Evolutionary conservation across 139 green algal species (phyloP), one percentile per base, ranked within the genome.

Genomic region (Closterium sp.): DNA sequence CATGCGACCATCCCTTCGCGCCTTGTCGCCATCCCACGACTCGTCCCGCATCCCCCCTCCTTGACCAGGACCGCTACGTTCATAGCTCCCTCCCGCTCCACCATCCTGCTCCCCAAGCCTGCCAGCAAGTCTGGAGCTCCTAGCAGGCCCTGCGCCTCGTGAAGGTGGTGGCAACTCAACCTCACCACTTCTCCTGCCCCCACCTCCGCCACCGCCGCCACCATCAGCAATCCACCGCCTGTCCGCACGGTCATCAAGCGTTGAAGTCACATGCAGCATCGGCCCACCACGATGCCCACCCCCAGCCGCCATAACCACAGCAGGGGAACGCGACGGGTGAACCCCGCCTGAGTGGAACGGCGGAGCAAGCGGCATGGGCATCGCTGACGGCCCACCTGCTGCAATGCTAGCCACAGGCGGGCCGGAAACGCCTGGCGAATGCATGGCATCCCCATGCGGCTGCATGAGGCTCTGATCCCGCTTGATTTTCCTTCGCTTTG

Each of bases 391-490:
- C 62, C 62, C 62, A 24, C 62, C 62, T 79, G 62, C 62, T 79
- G 62, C 62, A 79, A 79, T 79, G 62, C 17, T 13, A 79, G 62
- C 62, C 62, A 79, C 62, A 79, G 62, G 62, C 17, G 17, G 4
- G 1, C 62, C 62, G 19, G 62, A 13, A 22, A 13, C 19, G 17
- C 62, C 62, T 79, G 62, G 62, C 19, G 62, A 22, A 79, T 79
- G 62, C 62, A 79, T 79, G 17, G 62, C 62, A 79, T 79, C 62
- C 17, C 62, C 62, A 79, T 79, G 62, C 62, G 85, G 85, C 85
- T 32, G 85, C 85, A 31, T 32, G 85, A 87, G 85, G 85, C 85
- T 87, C 11, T 87, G n/a, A 31, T 87, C 85, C n/a, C 85, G 85
- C 85, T 87, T 87, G n/a, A 87, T 87, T 6, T 87, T 87, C n/a